These are phyloP conservation scores for Lactarius trivialis DNA, from an alignment of 768 basidiomycete species.

Conservation along the genomic window DNA sequence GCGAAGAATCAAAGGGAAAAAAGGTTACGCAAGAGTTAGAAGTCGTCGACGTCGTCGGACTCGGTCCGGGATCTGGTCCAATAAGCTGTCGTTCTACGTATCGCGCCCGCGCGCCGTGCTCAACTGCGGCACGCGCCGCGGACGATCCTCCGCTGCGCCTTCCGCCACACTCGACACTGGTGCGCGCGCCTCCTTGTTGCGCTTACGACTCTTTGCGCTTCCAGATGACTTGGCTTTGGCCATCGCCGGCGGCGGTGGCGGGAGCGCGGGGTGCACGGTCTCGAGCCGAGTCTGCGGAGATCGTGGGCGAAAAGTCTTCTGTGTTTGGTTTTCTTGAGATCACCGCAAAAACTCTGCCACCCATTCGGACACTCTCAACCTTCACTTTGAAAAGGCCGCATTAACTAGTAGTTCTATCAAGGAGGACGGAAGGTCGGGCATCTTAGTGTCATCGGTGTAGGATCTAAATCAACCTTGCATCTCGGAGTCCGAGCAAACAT, in stretches of 20 bases:
- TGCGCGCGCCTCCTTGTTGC: constrained; percentile 33
- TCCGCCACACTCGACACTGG: constrained; percentile 18
- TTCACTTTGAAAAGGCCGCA: too few species aligned
- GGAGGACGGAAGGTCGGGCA: too few species aligned
- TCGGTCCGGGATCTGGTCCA: constrained; percentile 26
- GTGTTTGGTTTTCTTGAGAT: too few species aligned
- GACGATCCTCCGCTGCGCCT: constrained; percentile 10
- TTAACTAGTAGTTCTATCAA: too few species aligned
- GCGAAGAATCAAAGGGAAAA: too few species aligned
- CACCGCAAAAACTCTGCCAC: too few species aligned
- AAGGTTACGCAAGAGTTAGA: too few species aligned
- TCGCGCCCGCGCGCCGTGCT: constrained; percentile 68
- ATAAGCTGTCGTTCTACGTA: constrained; percentile 79
- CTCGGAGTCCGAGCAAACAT: too few species aligned
- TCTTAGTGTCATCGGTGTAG: too few species aligned
- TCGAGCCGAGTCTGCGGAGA: constrained; percentile 28
- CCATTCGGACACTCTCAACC: too few species aligned
- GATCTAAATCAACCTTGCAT: too few species aligned
- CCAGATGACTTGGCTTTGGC: constrained; percentile 23
- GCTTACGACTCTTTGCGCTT: constrained; percentile 36
- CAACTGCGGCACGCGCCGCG: constrained; percentile 46
- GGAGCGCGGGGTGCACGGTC: constrained; percentile 4
- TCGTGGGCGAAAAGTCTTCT: constrained; percentile 29
- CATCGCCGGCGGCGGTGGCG: constrained; percentile 16
- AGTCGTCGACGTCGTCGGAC: constrained; percentile 17